Evolutionary conservation across 73 alveolate species (phyloP), one percentile per base, ranked within the genome.

Genomic region (Halteria grandinella): DNA sequence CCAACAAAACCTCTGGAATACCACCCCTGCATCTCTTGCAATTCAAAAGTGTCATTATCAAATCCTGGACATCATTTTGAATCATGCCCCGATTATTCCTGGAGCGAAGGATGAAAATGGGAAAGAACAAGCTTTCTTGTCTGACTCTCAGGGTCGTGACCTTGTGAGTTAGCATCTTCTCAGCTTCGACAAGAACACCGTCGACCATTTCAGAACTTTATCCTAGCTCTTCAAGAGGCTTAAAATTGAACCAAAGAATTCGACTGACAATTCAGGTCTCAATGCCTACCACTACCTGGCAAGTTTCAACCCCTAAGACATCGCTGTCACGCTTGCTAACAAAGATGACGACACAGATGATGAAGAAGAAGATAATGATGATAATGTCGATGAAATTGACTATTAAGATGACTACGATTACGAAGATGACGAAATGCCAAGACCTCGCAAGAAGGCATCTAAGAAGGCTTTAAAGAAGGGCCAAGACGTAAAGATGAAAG

Each of bases 1-100:
- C 83, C 80, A 92, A 23, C 58, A 62, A 51, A 95, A 95, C 86
- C 94, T 87, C 64, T 97, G 99, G 99, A 93, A 89, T 48, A 54
- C 89, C 43, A 93, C 98, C 51, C 98, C 99, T 34, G 70, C 92
- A 20, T 89, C 90, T 53, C 73, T 97, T 12, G 98, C 97, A 2
- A 88, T 97, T 88, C 85, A 86, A 36, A 94, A 94, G 85, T 88
- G 93, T 36, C 99, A 96, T 75, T 87, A 77, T 32, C 94, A 92
- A 0, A 73, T 87, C 47, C 93, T 95, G 25, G 92, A 93, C 55
- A 79, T 53, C 70, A 49, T 96, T 15, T 75, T 95, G 55, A 74
- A 87, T n/a, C n/a, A n/a, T n/a, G n/a, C n/a, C n/a, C n/a, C n/a
- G n/a, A n/a, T n/a, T n/a, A n/a, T n/a, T n/a, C n/a, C n/a, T n/a